Evolutionary conservation across 139 green algal genomes (phyloP), one percentile per base, ranked within the genome.

Genomic region (Zygnema cylindricum): DNA sequence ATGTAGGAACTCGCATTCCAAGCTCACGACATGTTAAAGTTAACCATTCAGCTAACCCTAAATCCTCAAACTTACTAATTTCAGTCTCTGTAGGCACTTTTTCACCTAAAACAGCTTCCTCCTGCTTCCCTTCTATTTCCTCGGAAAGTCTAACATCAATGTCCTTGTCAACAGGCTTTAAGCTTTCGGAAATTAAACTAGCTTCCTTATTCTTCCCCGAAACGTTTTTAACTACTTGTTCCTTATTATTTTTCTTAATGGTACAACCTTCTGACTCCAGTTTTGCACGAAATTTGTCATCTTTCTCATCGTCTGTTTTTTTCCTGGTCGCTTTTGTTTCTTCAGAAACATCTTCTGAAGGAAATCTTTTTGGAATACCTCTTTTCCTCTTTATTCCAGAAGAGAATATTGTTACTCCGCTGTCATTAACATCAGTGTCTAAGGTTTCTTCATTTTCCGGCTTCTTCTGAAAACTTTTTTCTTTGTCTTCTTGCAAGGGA

Each of bases 1-100:
- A 41, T 38, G 84, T 92, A 38, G 88, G 88, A 2, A 75, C 36
- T n/a, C 25, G n/a, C 7, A 92, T 88, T 30, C 88, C 88, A 38
- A 92, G 33, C 71, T 86, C 69, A 0, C 39, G 42, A 82, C 84
- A 90, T 25, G 88, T 75, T 25, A 33, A 35, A 23, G 40, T 43
- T 38, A 92, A 35, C 88, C 88, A 92, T 1, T 90, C 84, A 0
- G 43, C 43, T 33, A 92, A n/a, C 35, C 83, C 82, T 76, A 92
- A 63, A 38, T 84, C 49, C 23, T 55, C 30, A 41, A 92, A 92
- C 16, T 36, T 91, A 25, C 82, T 30, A 32, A 83, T 33, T 49
- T 83, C 76, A 83, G 76, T 33, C 76, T 83, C 49, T 25, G 69
- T 38, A 0, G 41, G 69, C 3, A 78, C 36, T 38, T 36, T 38